These are phyloP conservation scores for Zalerion maritima DNA, from an alignment of 495 filamentous ascomycete species.

Conservation along the genomic window DNA sequence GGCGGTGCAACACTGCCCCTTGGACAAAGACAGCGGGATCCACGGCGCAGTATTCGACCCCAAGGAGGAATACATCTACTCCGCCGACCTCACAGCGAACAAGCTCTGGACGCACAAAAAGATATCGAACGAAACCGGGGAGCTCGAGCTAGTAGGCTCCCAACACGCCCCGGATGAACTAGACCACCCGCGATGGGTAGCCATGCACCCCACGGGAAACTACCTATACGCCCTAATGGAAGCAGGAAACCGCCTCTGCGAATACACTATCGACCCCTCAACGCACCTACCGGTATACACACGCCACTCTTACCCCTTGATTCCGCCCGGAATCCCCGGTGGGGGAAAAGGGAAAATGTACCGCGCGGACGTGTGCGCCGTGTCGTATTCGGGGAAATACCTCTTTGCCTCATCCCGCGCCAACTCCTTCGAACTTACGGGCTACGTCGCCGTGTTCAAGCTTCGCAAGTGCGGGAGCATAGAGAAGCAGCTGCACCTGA, in stretches of 20 bases:
- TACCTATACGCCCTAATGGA: conserved; percentile 81
- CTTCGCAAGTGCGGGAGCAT: conserved; percentile 55
- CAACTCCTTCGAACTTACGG: conserved; percentile 58
- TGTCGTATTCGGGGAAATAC: conserved; percentile 48
- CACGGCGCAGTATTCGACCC: conserved; percentile 85
- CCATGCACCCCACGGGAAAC: conserved; percentile 57
- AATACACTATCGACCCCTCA: conserved; percentile 63
- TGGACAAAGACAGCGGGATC: conserved; percentile 57
- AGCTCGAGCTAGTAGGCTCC: conserved; percentile 50
- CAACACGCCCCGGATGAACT: conserved; percentile 51
- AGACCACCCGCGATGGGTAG: conserved; percentile 77
- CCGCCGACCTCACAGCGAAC: conserved; percentile 69
- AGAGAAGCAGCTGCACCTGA: conserved; percentile 60
- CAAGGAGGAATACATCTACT: conserved; percentile 72
- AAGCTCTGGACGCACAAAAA: conserved; percentile 80
- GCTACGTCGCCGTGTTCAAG: conserved; percentile 66
- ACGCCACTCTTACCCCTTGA: conserved; percentile 57
- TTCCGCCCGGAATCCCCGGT: conserved; percentile 48
- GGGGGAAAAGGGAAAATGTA: conserved; percentile 41
- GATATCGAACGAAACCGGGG: conserved; percentile 37
- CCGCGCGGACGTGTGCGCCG: conserved; percentile 61
- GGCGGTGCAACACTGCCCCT: conserved; percentile 70
- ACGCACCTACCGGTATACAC: conserved; percentile 75
- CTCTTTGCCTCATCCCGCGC: conserved; percentile 71
- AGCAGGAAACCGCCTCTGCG: conserved; percentile 61